Conservation (phyloP, 306 rosid genomes). For the Lupinus albus region DNA sequence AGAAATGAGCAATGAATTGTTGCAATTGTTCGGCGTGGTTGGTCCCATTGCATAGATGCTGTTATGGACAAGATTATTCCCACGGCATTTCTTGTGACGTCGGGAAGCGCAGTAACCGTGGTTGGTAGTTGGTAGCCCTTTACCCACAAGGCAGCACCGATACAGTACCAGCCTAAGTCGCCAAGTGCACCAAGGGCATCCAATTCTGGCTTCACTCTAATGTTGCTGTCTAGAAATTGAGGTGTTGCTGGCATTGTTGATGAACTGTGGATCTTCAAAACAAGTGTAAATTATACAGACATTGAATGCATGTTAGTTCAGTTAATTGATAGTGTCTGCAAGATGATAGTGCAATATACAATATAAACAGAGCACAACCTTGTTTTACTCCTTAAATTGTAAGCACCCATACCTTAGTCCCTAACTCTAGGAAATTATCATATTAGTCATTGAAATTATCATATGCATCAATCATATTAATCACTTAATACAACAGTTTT, state of each 20-base stretch:
- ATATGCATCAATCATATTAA: neutral
- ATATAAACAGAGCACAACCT: neutral
- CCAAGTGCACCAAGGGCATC: conserved; percentile 80
- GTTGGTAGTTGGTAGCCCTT: conserved; percentile 62
- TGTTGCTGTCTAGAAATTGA: conserved; percentile 58
- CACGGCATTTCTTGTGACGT: conserved; percentile 42
- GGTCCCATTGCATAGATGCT: conserved; percentile 64
- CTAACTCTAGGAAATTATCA: neutral
- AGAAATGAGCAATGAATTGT: conserved; percentile 71
- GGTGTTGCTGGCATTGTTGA: conserved; percentile 51
- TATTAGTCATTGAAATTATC: neutral
- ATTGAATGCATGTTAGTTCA: neutral
- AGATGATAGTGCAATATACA: neutral
- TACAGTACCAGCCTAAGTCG: conserved; percentile 76
- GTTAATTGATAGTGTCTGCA: neutral
- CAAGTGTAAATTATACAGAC: conserved; percentile 4
- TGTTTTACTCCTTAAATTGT: neutral
- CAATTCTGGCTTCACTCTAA: conserved; percentile 68
- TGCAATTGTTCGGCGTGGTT: conserved; percentile 50
- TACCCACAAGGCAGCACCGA: conserved; percentile 77
- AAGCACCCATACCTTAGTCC: neutral
- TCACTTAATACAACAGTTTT: neutral
- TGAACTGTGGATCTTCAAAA: conserved; percentile 65
- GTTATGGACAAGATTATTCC: conserved; percentile 72
- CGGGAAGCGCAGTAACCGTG: conserved; percentile 60